A percentile compares a stretch with the other conserved stretches of the same genome.
phyloP scores from a whole-genome alignment of 495 filamentous ascomycete species.

The Bacidia gigantensis region DNA sequence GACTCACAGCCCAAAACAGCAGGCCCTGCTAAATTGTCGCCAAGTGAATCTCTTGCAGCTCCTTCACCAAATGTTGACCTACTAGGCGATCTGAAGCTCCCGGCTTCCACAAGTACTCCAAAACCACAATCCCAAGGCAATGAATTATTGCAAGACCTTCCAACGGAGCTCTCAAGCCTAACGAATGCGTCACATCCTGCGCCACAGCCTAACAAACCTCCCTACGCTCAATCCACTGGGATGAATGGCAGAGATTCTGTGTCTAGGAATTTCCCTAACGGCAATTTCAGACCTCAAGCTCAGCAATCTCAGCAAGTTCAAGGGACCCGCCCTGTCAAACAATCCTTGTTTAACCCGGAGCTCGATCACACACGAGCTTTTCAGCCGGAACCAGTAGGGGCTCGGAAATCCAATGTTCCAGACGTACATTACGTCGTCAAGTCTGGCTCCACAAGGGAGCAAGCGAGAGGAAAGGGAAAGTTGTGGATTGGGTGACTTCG shows the following conservation, averaged over 20 bases:
- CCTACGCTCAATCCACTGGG: neutral
- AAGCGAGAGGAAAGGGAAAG: constrained; percentile 28
- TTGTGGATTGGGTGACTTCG: constrained; percentile 31
- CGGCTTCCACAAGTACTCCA: neutral
- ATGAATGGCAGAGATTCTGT: neutral
- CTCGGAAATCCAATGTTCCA: constrained; percentile 7
- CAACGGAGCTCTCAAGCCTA: neutral
- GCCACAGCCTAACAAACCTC: neutral
- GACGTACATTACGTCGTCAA: constrained; percentile 19
- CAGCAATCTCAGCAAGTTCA: neutral
- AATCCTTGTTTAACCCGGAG: neutral
- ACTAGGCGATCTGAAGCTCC: neutral
- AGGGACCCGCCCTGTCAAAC: constrained; percentile 5
- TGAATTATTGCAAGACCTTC: neutral
- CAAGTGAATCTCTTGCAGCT: neutral
- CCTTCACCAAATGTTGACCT: neutral
- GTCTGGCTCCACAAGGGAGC: constrained; percentile 18
- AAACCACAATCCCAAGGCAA: neutral
- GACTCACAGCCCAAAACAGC: constrained; percentile 26
- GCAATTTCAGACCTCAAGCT: neutral
- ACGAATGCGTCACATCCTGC: neutral
- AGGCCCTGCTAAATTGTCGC: neutral
- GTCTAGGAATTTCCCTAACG: neutral
- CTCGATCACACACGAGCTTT: constrained; percentile 20
- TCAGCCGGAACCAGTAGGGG: constrained; percentile 10